These are phyloP conservation scores for Serendipita indica DNA, from an alignment of 768 basidiomycete species.

Conservation along the genomic window DNA sequence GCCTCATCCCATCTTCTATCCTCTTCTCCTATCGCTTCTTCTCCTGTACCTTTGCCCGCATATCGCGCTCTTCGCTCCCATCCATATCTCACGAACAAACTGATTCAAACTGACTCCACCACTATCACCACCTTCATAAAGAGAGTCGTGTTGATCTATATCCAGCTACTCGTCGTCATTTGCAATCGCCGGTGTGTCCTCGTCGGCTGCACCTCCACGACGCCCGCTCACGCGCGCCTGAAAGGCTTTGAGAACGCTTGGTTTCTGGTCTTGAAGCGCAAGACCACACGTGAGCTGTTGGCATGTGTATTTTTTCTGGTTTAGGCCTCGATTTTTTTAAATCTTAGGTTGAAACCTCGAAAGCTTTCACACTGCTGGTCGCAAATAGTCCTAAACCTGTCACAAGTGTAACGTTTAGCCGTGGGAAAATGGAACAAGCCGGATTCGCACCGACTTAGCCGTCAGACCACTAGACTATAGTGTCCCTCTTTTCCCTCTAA, in stretches of 20 bases:
- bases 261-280: background rate
- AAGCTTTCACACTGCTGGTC: too few relatives aligned
- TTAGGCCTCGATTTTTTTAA: too few relatives aligned
- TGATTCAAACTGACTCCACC: background rate
- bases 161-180: background rate
- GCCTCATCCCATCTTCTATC: constrained; percentile 36
- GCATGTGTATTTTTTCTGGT: background rate
- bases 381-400: too few relatives aligned
- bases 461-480: too few relatives aligned
- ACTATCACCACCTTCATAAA: background rate
- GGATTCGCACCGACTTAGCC: too few relatives aligned
- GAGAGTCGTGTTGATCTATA: background rate
- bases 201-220: background rate
- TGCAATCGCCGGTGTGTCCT: background rate
- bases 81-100: constrained; percentile 1
- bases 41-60: background rate
- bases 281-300: background rate
- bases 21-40: background rate
- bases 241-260: background rate
- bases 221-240: background rate
- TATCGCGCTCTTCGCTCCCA: background rate
- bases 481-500: too few relatives aligned
- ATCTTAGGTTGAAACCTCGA: too few relatives aligned
- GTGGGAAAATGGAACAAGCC: too few relatives aligned
- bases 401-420: too few relatives aligned